Conservation (phyloP, 179 eudicot genomes). For the Beta macrorhiza region DNA sequence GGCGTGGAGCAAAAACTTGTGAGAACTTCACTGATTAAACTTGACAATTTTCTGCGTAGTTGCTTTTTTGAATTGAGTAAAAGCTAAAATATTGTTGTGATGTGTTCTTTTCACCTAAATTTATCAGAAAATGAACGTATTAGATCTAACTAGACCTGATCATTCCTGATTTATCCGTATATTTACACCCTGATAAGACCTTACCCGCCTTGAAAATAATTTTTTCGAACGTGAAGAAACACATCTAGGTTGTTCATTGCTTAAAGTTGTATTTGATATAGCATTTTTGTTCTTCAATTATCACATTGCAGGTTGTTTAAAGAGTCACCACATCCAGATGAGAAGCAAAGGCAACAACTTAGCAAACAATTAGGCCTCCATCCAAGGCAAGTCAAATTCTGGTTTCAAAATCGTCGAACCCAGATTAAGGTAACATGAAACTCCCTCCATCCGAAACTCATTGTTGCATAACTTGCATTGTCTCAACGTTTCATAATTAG, state of each 20-base stretch:
- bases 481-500: neutral
- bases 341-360: slow-evolving; percentile 96
- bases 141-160: no score
- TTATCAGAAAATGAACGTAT: no score
- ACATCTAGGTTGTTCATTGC: neutral
- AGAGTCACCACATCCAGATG: slow-evolving; percentile 99
- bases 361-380: slow-evolving; percentile 95
- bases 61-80: no score
- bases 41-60: no score
- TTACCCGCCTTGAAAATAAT: no score
- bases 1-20: no score
- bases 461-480: neutral
- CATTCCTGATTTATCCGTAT: no score
- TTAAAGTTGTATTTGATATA: neutral
- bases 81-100: no score
- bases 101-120: no score
- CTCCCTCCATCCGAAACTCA: neutral
- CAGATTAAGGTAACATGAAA: slow-evolving; percentile 68
- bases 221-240: no score
- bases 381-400: slow-evolving; percentile 95
- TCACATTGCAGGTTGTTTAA: slow-evolving; percentile 66
- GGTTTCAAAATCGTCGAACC: slow-evolving; percentile 99
- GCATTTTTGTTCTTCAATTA: neutral
- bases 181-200: no score
- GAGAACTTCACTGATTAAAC: no score